These are phyloP conservation scores for Fusarium pininemorale DNA, from an alignment of 2,329 filamentous ascomycete genomes.

Conservation along the genomic window DNA sequence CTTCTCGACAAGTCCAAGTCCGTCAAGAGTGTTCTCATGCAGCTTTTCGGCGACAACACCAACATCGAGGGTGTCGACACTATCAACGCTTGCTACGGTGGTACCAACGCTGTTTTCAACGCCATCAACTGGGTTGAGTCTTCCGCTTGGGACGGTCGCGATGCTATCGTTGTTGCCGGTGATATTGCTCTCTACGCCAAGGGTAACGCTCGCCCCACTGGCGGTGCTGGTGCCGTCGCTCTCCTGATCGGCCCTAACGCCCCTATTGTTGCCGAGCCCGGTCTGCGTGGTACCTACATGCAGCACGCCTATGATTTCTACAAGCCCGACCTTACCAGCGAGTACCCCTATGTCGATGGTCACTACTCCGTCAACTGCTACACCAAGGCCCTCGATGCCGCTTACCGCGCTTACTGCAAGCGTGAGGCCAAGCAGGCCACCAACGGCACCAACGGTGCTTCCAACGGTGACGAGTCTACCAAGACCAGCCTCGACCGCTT, in stretches of 20 bases:
- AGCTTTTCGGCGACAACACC: constrained; percentile 84
- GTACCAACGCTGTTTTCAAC: constrained; percentile 87
- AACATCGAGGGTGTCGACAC: constrained; percentile 87
- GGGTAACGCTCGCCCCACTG: constrained; percentile 82
- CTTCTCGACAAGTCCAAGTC: constrained; percentile 91
- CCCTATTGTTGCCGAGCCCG: constrained; percentile 79
- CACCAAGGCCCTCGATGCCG: constrained; percentile 79
- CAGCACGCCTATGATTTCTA: constrained; percentile 89
- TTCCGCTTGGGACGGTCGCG: constrained; percentile 84
- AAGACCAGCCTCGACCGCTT: constrained; percentile 81
- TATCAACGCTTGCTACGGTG: constrained; percentile 86
- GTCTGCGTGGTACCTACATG: constrained; percentile 83
- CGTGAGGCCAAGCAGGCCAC: constrained; percentile 70
- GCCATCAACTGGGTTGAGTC: constrained; percentile 87
- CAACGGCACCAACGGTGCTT: constrained; percentile 63
- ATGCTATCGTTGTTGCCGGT: constrained; percentile 81
- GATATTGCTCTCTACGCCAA: constrained; percentile 89
- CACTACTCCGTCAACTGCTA: constrained; percentile 87
- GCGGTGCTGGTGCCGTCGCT: constrained; percentile 81
- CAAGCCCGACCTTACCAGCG: constrained; percentile 88
- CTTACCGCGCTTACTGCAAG: constrained; percentile 83
- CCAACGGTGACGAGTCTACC: constrained; percentile 55
- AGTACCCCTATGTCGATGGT: constrained; percentile 86
- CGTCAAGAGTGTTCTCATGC: constrained; percentile 88
- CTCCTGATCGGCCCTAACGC: constrained; percentile 82